Conservation (phyloP, 345 rosid genomes). For the Diplotaxis tenuifolia region DNA sequence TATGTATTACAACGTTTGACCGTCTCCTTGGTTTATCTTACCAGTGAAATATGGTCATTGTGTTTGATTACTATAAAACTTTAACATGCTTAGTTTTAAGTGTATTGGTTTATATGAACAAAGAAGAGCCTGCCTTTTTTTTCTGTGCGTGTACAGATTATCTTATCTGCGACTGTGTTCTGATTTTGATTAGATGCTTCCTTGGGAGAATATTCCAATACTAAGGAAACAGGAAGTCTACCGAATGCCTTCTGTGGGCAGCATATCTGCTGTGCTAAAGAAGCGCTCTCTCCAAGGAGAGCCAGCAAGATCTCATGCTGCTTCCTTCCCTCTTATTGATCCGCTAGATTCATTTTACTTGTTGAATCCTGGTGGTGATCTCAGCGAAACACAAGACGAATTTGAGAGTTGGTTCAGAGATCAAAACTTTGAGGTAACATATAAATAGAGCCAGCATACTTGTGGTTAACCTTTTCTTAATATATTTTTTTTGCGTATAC, state of each 20-base stretch:
- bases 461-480: not conserved
- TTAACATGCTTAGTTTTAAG: not conserved
- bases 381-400: conserved; percentile 52
- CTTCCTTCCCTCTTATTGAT: conserved; percentile 71
- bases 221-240: conserved; percentile 86
- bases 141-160: not conserved
- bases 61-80: not conserved
- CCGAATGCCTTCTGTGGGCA: conserved; percentile 93
- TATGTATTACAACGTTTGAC: not conserved
- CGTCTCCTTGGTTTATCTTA: not conserved
- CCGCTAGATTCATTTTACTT: conserved; percentile 86
- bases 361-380: conserved; percentile 89
- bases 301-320: conserved; percentile 35
- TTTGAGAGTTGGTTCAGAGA: conserved; percentile 86
- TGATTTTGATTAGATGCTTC: conserved; percentile 72
- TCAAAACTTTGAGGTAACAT: conserved; percentile 72
- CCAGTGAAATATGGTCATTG: not conserved
- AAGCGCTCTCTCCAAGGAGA: conserved; percentile 47
- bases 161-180: not conserved
- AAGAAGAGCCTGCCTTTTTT: not conserved
- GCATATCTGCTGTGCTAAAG: conserved; percentile 54
- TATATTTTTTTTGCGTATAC: not conserved
- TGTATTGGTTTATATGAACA: conserved; percentile 9
- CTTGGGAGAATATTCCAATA: conserved; percentile 91
- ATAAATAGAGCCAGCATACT: not conserved